A percentile compares a stretch with the other conserved stretches of the same genome.
Evolutionary conservation across 2,329 filamentous ascomycete genomes (phyloP).

Genomic region (Fusarium praegraminearum): DNA sequence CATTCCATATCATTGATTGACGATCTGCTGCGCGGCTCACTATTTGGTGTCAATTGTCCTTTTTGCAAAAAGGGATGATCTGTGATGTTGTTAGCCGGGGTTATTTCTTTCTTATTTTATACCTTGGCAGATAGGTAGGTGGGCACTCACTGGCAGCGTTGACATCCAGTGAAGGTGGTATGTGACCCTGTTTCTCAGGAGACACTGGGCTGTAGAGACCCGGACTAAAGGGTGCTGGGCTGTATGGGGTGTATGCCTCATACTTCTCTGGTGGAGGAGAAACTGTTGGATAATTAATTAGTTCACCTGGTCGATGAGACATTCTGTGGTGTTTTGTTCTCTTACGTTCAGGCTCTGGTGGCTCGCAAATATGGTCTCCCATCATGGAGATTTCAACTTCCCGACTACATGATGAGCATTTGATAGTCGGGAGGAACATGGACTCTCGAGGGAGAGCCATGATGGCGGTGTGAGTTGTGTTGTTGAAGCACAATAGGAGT

Average conservation of each 20-base stretch:
- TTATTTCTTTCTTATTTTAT: slow-evolving; percentile 7
- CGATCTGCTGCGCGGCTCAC: slow-evolving; percentile 72
- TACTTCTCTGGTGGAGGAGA: slow-evolving; percentile 54
- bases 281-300: slow-evolving; percentile 45
- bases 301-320: slow-evolving; percentile 10
- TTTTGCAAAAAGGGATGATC: slow-evolving; percentile 67
- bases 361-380: slow-evolving; percentile 83
- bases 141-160: slow-evolving; percentile 63
- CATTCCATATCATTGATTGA: slow-evolving; percentile 62
- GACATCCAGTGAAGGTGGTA: slow-evolving; percentile 64
- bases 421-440: slow-evolving; percentile 83
- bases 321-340: slow-evolving; percentile 30
- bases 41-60: slow-evolving; percentile 73
- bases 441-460: slow-evolving; percentile 70
- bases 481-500: neutral
- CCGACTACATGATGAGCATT: slow-evolving; percentile 83
- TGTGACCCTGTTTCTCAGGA: slow-evolving; percentile 55
- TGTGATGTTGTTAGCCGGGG: slow-evolving; percentile 52
- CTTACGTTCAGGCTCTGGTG: slow-evolving; percentile 63
- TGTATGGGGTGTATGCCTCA: slow-evolving; percentile 48
- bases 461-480: slow-evolving; percentile 40
- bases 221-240: slow-evolving; percentile 24
- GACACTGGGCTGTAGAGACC: slow-evolving; percentile 28
- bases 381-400: slow-evolving; percentile 87
- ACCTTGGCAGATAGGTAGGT: neutral